Conservation (phyloP, 2,329 filamentous ascomycete genomes). For the Plectosphaerella plurivora region DNA sequence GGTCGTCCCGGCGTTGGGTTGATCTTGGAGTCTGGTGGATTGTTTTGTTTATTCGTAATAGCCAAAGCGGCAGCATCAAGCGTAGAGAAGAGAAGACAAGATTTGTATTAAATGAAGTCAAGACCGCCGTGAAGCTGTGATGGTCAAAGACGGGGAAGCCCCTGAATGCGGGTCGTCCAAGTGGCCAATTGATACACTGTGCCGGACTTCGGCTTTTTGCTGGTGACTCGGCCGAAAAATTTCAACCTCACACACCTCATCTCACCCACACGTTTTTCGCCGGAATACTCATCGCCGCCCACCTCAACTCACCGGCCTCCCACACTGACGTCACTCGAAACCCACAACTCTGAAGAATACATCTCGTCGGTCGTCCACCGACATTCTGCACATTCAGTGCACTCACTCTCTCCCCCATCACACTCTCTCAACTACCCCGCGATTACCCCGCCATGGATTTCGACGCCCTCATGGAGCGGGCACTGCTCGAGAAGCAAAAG, state of each 20-base stretch:
- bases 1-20: neutral
- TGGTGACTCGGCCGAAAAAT: neutral
- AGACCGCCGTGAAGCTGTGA: neutral
- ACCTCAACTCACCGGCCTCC: neutral
- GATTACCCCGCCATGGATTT: constrained; percentile 27
- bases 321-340: neutral
- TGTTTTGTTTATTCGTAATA: neutral
- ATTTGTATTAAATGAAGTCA: neutral
- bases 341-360: no score
- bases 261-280: neutral
- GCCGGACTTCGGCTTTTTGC: neutral
- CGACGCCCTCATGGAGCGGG: constrained; percentile 36
- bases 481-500: constrained; percentile 15
- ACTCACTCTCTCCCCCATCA: no score
- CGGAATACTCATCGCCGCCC: neutral
- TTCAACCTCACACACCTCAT: neutral
- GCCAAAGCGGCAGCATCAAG: neutral
- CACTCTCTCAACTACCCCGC: neutral
- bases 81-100: neutral
- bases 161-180: neutral
- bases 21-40: neutral
- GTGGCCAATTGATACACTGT: neutral
- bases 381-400: no score
- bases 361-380: no score
- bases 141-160: neutral